phyloP scores from a whole-genome alignment of 2,329 filamentous ascomycete species.

The Harringtonia aguacate region DNA sequence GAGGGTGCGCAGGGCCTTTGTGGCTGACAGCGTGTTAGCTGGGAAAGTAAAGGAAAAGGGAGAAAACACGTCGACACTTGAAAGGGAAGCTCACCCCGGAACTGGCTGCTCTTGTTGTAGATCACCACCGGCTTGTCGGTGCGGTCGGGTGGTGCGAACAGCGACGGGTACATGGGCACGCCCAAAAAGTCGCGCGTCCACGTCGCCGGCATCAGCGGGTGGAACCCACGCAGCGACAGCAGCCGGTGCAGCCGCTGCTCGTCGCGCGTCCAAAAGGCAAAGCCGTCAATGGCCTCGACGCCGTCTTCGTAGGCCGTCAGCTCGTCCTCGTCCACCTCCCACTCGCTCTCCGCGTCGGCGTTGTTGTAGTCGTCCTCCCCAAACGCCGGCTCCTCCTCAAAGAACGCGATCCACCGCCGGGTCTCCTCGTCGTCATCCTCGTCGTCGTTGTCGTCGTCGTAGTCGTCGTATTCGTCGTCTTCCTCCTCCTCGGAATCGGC shows the following conservation, averaged over 20 bases:
- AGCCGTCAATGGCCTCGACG: constrained; percentile 8
- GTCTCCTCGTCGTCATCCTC: too few relatives aligned
- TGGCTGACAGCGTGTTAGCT: constrained; percentile 13
- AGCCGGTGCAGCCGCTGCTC: constrained; percentile 22
- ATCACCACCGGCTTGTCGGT: constrained; percentile 16
- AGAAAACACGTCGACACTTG: neutral
- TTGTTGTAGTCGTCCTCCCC: constrained; percentile 1
- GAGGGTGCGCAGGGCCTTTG: constrained; percentile 21
- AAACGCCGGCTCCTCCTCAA: neutral
- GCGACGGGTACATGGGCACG: constrained; percentile 19
- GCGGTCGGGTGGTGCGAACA: constrained; percentile 18
- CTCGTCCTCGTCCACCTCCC: constrained; percentile 11
- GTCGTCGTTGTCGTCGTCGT: neutral
- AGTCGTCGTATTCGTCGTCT: neutral
- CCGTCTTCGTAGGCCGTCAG: constrained; percentile 11
- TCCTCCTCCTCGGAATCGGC: neutral
- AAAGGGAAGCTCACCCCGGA: constrained; percentile 14
- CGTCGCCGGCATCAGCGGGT: constrained; percentile 21
- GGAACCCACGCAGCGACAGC: constrained; percentile 21
- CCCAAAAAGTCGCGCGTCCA: constrained; percentile 22
- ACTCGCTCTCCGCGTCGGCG: constrained; percentile 12
- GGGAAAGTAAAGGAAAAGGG: neutral
- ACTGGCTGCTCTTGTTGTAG: constrained; percentile 16
- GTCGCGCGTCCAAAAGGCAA: constrained; percentile 19
- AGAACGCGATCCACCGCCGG: too few relatives aligned